These are phyloP conservation scores for Carnegiea gigantea DNA, from an alignment of 179 eudicot genomes.

Conservation along the genomic window DNA sequence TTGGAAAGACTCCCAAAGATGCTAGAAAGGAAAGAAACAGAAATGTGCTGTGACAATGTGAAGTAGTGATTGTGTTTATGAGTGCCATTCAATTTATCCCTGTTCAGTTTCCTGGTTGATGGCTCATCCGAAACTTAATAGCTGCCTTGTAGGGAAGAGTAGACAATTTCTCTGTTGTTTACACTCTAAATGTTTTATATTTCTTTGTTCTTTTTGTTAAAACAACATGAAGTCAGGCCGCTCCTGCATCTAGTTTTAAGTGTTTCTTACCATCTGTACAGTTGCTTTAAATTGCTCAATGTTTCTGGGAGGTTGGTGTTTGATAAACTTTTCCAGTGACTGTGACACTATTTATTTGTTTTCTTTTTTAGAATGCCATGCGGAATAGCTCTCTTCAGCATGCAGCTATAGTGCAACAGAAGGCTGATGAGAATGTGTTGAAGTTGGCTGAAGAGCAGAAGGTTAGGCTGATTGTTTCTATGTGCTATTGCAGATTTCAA, in stretches of 20 bases:
- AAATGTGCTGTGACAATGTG: not conserved
- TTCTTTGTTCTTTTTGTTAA: not conserved
- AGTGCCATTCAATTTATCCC: not conserved
- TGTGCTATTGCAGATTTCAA: slow-evolving; percentile 13
- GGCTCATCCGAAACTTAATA: not conserved
- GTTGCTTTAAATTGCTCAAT: not conserved
- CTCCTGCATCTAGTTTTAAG: not conserved
- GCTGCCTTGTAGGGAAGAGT: not conserved
- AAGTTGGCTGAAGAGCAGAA: slow-evolving; percentile 85
- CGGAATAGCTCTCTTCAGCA: slow-evolving; percentile 66
- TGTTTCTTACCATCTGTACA: not conserved
- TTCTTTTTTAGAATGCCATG: slow-evolving; percentile 53
- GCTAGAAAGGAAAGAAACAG: not conserved
- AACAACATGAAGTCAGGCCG: not conserved
- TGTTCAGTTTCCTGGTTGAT: not conserved
- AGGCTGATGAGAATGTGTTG: slow-evolving; percentile 78
- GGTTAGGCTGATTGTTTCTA: slow-evolving; percentile 37
- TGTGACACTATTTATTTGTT: slow-evolving; percentile 2
- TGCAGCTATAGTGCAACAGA: slow-evolving; percentile 70
- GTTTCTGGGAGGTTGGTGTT: not conserved
- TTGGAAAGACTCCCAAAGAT: not conserved
- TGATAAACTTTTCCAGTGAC: not conserved
- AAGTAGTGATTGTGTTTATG: not conserved
- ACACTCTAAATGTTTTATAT: not conserved
- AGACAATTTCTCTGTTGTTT: not conserved